Base-by-base conservation (phyloP, 148 eudicot genomes). In the Rhododendron henanense region DNA sequence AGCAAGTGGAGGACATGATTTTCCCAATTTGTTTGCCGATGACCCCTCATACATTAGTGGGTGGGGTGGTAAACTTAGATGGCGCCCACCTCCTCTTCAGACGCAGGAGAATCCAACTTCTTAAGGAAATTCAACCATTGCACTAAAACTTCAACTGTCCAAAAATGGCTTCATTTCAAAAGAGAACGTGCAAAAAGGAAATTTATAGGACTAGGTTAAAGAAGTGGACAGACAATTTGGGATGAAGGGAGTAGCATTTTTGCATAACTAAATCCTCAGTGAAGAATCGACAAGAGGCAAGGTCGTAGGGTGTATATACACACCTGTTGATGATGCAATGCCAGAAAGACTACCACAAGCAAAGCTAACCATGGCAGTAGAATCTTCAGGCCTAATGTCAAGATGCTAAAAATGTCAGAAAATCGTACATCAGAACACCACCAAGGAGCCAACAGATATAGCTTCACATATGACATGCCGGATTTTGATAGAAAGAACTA, bases 321-420 rank as follows among this genome's bases (percentile, higher is more conserved):
- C 47, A 93, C 96, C 94, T 90, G 98, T 93, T 78, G 96, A 94
- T 67, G 95, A 94, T 83, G 92, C 98, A 85, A 90, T 84, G 82
- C 95, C 98, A 28, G 95, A 91, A 76, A 94, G 90, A 89, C 95
- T 92, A 33, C 98, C 98, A 87, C 98, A 94, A 84, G 93, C 89
- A 84, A 94, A 94, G 91, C 94, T 94, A 81, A 91, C 92, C 84
- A 86, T 35, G 69, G 81, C 87, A 13, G 92, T 85, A 75, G 98
- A 90, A 88, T 92, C 94, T 14, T 92, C 84, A 73, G 95, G 96
- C 93, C 98, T 94, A 87, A 87, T 65, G 76, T 83, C 81, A 67
- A 82, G 63, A 84, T 71, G 74, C 18, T 10, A 85, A 45, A 79
- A 75, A 82, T 71, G 67, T 84, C 69, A 88, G 86, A 81, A 55